Conservation (phyloP, 2,329 filamentous ascomycete genomes). For the Pochonia chlamydosporia region DNA sequence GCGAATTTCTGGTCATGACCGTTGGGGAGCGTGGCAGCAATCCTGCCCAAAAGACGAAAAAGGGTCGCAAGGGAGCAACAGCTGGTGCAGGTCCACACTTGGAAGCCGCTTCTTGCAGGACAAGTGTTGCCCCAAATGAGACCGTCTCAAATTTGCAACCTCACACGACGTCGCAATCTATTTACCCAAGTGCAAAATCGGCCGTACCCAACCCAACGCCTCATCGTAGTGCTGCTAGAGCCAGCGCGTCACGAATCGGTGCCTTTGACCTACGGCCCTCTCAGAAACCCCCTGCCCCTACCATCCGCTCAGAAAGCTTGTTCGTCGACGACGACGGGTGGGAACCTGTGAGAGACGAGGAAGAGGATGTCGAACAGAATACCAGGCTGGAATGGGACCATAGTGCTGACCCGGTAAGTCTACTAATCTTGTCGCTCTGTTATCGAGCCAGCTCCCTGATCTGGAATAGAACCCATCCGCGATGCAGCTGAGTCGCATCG, state of each 20-base stretch:
- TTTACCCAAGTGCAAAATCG: background rate
- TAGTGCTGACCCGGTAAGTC: constrained; percentile 55
- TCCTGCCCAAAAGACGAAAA: constrained; percentile 42
- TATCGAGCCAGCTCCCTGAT: constrained; percentile 21
- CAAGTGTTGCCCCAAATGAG: constrained; percentile 33
- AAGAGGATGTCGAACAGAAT: constrained; percentile 58
- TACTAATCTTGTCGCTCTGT: background rate
- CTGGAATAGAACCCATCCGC: constrained; percentile 34
- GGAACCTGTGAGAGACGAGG: constrained; percentile 60
- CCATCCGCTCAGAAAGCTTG: constrained; percentile 59
- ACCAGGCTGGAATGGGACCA: constrained; percentile 71
- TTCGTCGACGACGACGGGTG: constrained; percentile 75
- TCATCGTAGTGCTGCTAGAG: constrained; percentile 26
- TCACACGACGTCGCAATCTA: constrained; percentile 12
- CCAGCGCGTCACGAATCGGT: constrained; percentile 28
- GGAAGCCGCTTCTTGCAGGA: constrained; percentile 41
- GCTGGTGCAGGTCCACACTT: constrained; percentile 33
- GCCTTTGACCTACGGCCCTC: constrained; percentile 45
- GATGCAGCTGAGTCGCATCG: constrained; percentile 36
- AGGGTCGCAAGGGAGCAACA: constrained; percentile 33
- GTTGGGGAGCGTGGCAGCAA: constrained; percentile 58
- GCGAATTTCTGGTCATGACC: constrained; percentile 79
- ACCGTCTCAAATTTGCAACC: constrained; percentile 15
- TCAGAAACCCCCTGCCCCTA: constrained; percentile 48
- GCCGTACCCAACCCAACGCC: constrained; percentile 23